Conservation (phyloP, 1,139 yeast genomes). For the Geotrichum klebahnii region DNA sequence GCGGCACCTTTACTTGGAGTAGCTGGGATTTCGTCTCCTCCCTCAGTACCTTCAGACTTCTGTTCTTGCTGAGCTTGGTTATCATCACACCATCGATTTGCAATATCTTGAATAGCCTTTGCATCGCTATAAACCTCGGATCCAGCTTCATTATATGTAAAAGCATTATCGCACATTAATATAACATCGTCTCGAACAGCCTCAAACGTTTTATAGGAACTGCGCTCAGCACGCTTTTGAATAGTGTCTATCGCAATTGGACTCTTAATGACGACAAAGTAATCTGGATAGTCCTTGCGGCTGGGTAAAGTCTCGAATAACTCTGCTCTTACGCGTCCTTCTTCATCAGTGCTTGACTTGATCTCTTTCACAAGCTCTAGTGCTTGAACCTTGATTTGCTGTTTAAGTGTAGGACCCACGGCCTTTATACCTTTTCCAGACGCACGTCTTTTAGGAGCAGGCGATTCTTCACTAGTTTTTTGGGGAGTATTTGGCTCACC, state of each 20-base stretch:
- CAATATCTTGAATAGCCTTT: constrained; percentile 46
- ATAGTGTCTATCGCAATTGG: constrained; percentile 77
- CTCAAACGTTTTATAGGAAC: constrained; percentile 51
- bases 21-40: too few relatives aligned
- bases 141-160: constrained; percentile 83
- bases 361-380: constrained; percentile 15
- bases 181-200: constrained; percentile 71
- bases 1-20: too few relatives aligned
- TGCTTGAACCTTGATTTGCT: constrained; percentile 13
- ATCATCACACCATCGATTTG: constrained; percentile 23
- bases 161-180: constrained; percentile 77
- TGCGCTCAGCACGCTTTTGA: constrained; percentile 44
- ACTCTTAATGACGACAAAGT: constrained; percentile 67
- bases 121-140: constrained; percentile 83
- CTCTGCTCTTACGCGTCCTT: constrained; percentile 43
- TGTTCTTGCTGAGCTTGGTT: too few relatives aligned
- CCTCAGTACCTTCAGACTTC: too few relatives aligned
- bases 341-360: constrained; percentile 25
- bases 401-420: too few relatives aligned
- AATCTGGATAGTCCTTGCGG: constrained; percentile 74
- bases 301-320: constrained; percentile 48
- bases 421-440: constrained; percentile 25
- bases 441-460: constrained; percentile 30
- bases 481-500: too few relatives aligned
- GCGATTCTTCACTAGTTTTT: constrained; percentile 29